These are phyloP conservation scores for Colletotrichum tropicale DNA, from an alignment of 2,329 filamentous ascomycete genomes.

Conservation along the genomic window DNA sequence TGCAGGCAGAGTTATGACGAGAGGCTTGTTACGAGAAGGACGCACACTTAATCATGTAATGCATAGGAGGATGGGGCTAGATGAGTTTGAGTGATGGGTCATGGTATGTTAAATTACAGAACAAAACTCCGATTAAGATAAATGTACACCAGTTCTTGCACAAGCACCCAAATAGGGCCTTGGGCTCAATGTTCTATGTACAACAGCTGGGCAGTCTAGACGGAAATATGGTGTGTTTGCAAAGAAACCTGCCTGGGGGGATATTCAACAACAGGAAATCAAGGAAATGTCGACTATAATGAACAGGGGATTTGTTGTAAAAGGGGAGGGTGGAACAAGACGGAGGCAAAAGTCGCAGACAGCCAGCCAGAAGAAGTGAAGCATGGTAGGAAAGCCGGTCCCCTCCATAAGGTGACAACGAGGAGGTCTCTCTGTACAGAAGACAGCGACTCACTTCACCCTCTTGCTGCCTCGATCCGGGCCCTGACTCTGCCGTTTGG, in stretches of 20 bases:
- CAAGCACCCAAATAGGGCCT: not conserved
- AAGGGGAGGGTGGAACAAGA: not conserved
- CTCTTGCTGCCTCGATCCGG: conserved; percentile 34
- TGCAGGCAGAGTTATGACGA: conserved; percentile 27
- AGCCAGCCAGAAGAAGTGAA: not conserved
- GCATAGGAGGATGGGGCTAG: not conserved
- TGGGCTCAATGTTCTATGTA: not conserved
- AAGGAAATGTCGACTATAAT: not conserved
- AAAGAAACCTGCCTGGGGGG: not conserved
- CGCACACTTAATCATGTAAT: not conserved
- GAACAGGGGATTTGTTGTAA: not conserved
- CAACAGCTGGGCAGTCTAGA: not conserved
- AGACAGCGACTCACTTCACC: conserved; percentile 32
- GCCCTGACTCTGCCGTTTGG: conserved; percentile 34
- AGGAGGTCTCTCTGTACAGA: not conserved
- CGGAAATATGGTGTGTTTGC: not conserved
- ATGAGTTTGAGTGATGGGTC: not conserved
- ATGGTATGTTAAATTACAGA: not conserved
- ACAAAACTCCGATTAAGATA: not conserved
- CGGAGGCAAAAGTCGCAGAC: not conserved
- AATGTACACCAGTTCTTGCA: not conserved
- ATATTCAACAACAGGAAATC: not conserved
- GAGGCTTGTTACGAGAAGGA: not conserved
- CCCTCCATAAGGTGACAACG: not conserved
- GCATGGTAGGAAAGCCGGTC: not conserved